Percentiles rank a stretch among this genome's conserved stretches.
Evolutionary conservation across 352 stramenopile species (phyloP).

Genomic region (Pseudoperonospora humuli): DNA sequence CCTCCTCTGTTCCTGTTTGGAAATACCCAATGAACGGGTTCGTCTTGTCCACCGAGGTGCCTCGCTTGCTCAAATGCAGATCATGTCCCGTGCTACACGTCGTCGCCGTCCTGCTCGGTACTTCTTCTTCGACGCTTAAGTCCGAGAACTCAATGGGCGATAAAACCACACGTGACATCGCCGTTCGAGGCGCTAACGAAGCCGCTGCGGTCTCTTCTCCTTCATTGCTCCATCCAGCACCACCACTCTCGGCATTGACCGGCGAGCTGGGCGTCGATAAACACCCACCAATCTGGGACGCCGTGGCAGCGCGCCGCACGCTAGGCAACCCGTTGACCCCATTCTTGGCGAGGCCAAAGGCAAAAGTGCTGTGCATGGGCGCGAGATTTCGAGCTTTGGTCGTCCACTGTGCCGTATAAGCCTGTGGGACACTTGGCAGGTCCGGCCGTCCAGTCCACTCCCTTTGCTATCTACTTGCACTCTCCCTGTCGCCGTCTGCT

Average conservation of each 20-base stretch:
- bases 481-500: constrained; percentile 3
- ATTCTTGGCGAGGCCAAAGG: constrained; percentile 55
- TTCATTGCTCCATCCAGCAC: not conserved
- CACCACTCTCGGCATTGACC: constrained; percentile 8
- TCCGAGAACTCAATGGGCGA: constrained; percentile 24
- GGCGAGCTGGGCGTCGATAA: constrained; percentile 31
- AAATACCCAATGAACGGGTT: constrained; percentile 87
- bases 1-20: constrained; percentile 38
- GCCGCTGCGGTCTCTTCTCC: constrained; percentile 10
- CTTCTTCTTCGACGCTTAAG: constrained; percentile 1
- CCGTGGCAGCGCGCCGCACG: constrained; percentile 48
- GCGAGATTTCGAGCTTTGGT: not conserved
- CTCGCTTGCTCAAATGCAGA: constrained; percentile 30
- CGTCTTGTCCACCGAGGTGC: constrained; percentile 68
- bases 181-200: not conserved
- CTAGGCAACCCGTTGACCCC: constrained; percentile 42
- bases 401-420: not conserved
- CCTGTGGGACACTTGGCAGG: constrained; percentile 3
- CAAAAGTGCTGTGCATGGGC: constrained; percentile 49
- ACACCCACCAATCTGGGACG: constrained; percentile 46
- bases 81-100: constrained; percentile 12
- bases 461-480: constrained; percentile 1
- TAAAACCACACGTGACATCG: constrained; percentile 18
- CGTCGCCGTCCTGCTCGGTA: constrained; percentile 6
- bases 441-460: constrained; percentile 4